phyloP scores from a whole-genome alignment of 2,329 filamentous ascomycete genomes.

The Aspergillus glaucus region DNA sequence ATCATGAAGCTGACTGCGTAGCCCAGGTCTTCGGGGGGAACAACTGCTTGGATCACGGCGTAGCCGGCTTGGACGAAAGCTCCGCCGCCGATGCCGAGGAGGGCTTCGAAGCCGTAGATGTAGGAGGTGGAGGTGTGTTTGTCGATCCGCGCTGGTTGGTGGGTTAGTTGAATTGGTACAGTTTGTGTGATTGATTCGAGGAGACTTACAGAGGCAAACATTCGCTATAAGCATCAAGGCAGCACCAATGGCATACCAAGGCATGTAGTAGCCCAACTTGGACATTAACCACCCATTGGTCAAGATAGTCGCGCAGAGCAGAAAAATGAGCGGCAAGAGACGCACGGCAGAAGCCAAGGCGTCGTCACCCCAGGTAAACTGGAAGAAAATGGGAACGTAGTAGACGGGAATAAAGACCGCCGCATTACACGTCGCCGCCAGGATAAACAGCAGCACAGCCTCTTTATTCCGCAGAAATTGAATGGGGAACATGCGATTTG shows the following conservation, averaged over 20 bases:
- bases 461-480: slow-evolving; percentile 38
- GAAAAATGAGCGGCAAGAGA: slow-evolving; percentile 26
- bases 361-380: slow-evolving; percentile 43
- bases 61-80: slow-evolving; percentile 13
- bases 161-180: background rate
- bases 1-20: no score
- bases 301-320: slow-evolving; percentile 16
- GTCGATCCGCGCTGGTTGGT: background rate
- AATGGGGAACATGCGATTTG: slow-evolving; percentile 44
- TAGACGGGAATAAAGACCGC: slow-evolving; percentile 39
- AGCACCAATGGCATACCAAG: slow-evolving; percentile 20
- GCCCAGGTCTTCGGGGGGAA: background rate
- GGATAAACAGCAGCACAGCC: slow-evolving; percentile 40
- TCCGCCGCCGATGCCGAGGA: slow-evolving; percentile 14
- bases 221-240: slow-evolving; percentile 7
- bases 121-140: slow-evolving; percentile 1
- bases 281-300: slow-evolving; percentile 15
- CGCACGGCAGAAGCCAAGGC: slow-evolving; percentile 24
- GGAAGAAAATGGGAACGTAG: slow-evolving; percentile 52
- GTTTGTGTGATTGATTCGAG: background rate
- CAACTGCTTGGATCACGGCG: slow-evolving; percentile 12
- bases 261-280: slow-evolving; percentile 15
- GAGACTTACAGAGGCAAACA: slow-evolving; percentile 10
- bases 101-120: slow-evolving; percentile 12
- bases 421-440: slow-evolving; percentile 26